Evolutionary conservation across 176 grass and related monocot species (phyloP).

Genomic region (Otatea glauca): DNA sequence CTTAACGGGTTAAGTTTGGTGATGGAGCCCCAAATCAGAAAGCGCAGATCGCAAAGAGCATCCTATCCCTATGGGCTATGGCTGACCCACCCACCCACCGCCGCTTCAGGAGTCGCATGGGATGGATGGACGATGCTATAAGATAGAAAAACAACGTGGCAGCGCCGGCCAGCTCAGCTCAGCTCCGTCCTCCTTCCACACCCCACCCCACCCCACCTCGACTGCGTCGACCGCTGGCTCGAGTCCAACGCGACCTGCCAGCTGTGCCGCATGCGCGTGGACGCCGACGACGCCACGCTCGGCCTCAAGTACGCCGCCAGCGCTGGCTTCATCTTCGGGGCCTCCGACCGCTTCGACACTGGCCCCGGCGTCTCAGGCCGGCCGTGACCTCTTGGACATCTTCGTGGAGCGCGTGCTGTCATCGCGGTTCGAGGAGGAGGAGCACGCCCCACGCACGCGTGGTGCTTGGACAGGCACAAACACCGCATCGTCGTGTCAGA

Average conservation of each 20-base stretch:
- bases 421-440: constrained; percentile 33
- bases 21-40: too few relatives aligned
- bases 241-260: constrained; percentile 76
- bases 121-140: too few relatives aligned
- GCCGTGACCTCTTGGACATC: constrained; percentile 56
- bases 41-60: too few relatives aligned
- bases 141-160: too few relatives aligned
- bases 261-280: constrained; percentile 69
- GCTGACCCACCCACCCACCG: too few relatives aligned
- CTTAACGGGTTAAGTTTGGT: too few relatives aligned
- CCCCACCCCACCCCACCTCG: constrained; percentile 76
- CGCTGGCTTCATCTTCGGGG: constrained; percentile 55
- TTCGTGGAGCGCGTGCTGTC: constrained; percentile 72
- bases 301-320: constrained; percentile 57
- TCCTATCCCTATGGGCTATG: too few relatives aligned
- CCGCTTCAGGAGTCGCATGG: too few relatives aligned
- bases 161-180: too few relatives aligned
- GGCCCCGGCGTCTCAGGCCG: neutral
- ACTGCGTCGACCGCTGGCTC: constrained; percentile 85
- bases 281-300: constrained; percentile 47
- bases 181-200: constrained; percentile 85
- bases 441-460: too few relatives aligned
- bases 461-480: constrained; percentile 61
- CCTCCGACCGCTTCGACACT: constrained; percentile 27
- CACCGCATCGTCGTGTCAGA: constrained; percentile 85